phyloP scores from a whole-genome alignment of 768 basidiomycete species.

The Tremella yokohamensis region DNA sequence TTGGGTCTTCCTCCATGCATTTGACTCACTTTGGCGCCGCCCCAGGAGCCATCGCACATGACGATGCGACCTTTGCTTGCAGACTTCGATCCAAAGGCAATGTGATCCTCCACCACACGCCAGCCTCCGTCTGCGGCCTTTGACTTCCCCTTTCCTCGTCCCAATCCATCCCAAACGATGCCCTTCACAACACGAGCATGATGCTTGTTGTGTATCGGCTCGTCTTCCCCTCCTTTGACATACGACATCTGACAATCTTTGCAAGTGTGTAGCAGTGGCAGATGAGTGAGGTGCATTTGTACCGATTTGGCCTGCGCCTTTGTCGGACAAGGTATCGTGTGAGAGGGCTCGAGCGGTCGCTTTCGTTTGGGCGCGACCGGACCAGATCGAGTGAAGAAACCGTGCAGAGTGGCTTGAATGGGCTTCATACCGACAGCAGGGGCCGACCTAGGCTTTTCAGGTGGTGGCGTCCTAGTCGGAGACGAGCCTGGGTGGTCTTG shows the following conservation, averaged over 20 bases:
- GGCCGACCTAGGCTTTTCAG: not conserved
- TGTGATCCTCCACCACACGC: constrained; percentile 27
- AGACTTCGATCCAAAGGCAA: constrained; percentile 19
- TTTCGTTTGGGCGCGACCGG: not conserved
- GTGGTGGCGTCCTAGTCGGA: not conserved
- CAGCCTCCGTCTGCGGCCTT: constrained; percentile 20
- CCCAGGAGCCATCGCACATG: constrained; percentile 31
- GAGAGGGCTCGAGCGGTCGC: not conserved
- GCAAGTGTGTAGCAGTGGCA: constrained; percentile 43
- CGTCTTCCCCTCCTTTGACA: constrained; percentile 45
- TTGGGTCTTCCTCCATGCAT: constrained; percentile 2
- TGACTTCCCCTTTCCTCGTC: constrained; percentile 8
- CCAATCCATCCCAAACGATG: constrained; percentile 41
- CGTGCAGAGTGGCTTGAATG: constrained; percentile 23
- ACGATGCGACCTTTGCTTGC: constrained; percentile 30
- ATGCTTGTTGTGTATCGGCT: constrained; percentile 34
- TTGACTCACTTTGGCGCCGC: constrained; percentile 32
- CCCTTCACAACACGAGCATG: constrained; percentile 42
- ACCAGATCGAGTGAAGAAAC: constrained; percentile 22
- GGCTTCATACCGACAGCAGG: not conserved
- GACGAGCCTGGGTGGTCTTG: not conserved
- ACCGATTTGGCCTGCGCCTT: not conserved
- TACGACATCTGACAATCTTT: constrained; percentile 46
- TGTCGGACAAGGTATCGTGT: not conserved
- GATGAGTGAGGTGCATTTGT: constrained; percentile 37